These are phyloP conservation scores for Cyclospora cayetanensis DNA, from an alignment of 169 alveolate species.

Conservation along the genomic window DNA sequence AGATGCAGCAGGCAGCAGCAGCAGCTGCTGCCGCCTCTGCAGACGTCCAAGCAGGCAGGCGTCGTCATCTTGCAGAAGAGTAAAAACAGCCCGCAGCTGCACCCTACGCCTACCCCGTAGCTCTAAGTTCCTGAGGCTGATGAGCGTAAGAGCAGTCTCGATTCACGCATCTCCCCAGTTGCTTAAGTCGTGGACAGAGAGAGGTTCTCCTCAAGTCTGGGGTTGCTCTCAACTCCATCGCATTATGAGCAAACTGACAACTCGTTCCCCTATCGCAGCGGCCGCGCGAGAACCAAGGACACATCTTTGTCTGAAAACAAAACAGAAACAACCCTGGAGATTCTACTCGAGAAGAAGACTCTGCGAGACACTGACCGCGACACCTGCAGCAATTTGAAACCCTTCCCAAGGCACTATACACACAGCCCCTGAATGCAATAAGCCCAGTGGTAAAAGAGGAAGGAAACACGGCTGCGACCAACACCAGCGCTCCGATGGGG, in stretches of 20 bases:
- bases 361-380: background rate
- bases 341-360: no score
- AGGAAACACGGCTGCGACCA: background rate
- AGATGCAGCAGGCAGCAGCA: constrained; percentile 1
- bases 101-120: constrained; percentile 23
- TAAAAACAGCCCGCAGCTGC: background rate
- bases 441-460: background rate
- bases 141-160: constrained; percentile 57
- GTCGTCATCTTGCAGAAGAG: background rate
- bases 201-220: constrained; percentile 68
- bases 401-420: background rate
- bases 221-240: constrained; percentile 62
- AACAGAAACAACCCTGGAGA: background rate
- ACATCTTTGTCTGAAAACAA: constrained; percentile 69
- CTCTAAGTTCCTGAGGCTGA: constrained; percentile 48
- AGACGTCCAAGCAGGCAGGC: background rate
- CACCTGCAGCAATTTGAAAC: background rate
- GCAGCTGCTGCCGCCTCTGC: background rate
- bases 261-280: constrained; percentile 70
- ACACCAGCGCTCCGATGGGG: background rate
- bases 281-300: constrained; percentile 72
- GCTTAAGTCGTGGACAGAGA: constrained; percentile 61
- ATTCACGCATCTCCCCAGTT: constrained; percentile 48
- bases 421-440: background rate
- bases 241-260: constrained; percentile 69